Evolutionary conservation across 2,329 filamentous ascomycete species (phyloP).

Genomic region (Grosmannia penicillata): DNA sequence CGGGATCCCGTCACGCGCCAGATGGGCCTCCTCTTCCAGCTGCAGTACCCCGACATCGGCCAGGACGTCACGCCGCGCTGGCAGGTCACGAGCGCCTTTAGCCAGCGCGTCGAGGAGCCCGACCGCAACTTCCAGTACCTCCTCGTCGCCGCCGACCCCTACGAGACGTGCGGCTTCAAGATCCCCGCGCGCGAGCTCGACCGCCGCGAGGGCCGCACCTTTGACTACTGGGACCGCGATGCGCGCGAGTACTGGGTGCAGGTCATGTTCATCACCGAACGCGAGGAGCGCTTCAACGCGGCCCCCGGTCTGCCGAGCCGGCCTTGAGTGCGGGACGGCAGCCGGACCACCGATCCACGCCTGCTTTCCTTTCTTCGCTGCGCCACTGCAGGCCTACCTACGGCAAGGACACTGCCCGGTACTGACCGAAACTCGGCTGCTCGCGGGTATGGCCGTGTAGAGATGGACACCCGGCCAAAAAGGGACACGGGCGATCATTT

Average conservation of each 20-base stretch:
- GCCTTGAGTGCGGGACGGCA: slow-evolving; percentile 17
- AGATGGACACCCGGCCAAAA: no score
- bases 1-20: slow-evolving; percentile 79
- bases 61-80: slow-evolving; percentile 64
- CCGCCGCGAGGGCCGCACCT: slow-evolving; percentile 73
- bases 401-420: no score
- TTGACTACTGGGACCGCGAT: slow-evolving; percentile 91
- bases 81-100: slow-evolving; percentile 94
- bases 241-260: slow-evolving; percentile 96
- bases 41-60: slow-evolving; percentile 86
- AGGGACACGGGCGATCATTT: no score
- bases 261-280: slow-evolving; percentile 95
- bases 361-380: neutral
- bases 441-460: no score
- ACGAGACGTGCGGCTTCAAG: slow-evolving; percentile 96
- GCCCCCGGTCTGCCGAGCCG: slow-evolving; percentile 43
- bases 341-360: no score
- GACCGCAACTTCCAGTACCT: slow-evolving; percentile 93
- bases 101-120: slow-evolving; percentile 88
- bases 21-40: slow-evolving; percentile 83
- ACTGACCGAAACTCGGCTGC: no score
- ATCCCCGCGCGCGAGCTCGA: slow-evolving; percentile 88
- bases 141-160: slow-evolving; percentile 88
- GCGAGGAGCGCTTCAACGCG: slow-evolving; percentile 73
- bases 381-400: no score